A percentile compares a stretch with the other conserved stretches of the same genome.
These are phyloP conservation scores for Ascomycota sp. DNA, from an alignment of 2,329 filamentous ascomycete species.

Conservation along the genomic window DNA sequence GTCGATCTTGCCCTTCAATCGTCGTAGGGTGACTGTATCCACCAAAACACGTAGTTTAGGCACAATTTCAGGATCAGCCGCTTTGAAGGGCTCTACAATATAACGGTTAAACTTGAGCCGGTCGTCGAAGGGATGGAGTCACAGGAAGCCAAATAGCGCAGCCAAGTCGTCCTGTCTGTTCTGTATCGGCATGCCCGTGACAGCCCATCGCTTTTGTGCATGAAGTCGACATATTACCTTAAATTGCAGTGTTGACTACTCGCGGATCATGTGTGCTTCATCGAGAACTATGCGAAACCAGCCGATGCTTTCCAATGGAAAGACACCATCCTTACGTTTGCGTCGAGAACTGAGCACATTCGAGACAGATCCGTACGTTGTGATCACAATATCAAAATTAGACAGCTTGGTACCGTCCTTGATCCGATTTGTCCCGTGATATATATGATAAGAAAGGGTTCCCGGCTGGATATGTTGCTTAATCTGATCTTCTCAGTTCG, in stretches of 20 bases:
- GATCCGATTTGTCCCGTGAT: slow-evolving; percentile 63
- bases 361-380: slow-evolving; percentile 76
- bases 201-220: slow-evolving; percentile 75
- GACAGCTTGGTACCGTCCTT: slow-evolving; percentile 48
- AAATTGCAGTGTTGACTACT: slow-evolving; percentile 61
- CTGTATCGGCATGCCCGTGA: slow-evolving; percentile 92
- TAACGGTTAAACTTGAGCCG: slow-evolving; percentile 53
- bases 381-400: slow-evolving; percentile 67
- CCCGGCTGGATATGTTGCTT: slow-evolving; percentile 52
- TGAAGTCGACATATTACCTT: slow-evolving; percentile 66
- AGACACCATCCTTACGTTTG: slow-evolving; percentile 35
- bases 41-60: slow-evolving; percentile 75
- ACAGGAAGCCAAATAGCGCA: slow-evolving; percentile 68
- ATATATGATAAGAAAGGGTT: slow-evolving; percentile 55
- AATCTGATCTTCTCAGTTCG: slow-evolving; percentile 90
- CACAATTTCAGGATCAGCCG: slow-evolving; percentile 64
- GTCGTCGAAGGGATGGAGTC: slow-evolving; percentile 69
- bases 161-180: slow-evolving; percentile 83
- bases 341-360: slow-evolving; percentile 52
- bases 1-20: slow-evolving; percentile 79
- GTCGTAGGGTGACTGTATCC: slow-evolving; percentile 80
- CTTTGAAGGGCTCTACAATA: slow-evolving; percentile 74
- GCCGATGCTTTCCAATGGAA: slow-evolving; percentile 56
- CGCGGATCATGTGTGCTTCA: slow-evolving; percentile 87
- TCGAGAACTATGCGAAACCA: slow-evolving; percentile 92